Evolutionary conservation across 140 eudicot species (phyloP).

Genomic region (Erigeron philadelphicus): DNA sequence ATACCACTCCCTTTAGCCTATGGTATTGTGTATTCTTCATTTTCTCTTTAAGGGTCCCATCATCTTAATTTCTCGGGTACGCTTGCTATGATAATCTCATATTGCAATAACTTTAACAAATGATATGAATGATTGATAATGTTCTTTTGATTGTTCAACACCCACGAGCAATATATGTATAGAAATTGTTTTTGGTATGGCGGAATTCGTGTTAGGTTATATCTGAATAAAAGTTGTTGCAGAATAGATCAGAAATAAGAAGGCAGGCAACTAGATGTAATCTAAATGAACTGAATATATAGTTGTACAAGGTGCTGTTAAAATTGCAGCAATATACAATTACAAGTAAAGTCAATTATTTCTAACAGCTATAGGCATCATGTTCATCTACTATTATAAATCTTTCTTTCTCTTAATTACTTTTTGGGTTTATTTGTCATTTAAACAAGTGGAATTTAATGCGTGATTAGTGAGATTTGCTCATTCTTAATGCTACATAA

Average conservation of each 20-base stretch:
- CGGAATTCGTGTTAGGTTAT: too few species aligned
- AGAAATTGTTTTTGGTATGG: too few species aligned
- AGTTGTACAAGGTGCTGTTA: constrained; percentile 13
- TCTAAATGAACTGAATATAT: neutral
- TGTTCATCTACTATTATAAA: constrained; percentile 7
- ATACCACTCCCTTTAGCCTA: too few species aligned
- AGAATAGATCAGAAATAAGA: constrained; percentile 1
- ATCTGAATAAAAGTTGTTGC: too few species aligned
- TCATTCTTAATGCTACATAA: constrained; percentile 69
- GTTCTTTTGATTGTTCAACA: too few species aligned
- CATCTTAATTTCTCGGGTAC: too few species aligned
- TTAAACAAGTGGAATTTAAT: constrained; percentile 4
- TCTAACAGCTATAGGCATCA: constrained; percentile 25
- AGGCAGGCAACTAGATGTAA: neutral
- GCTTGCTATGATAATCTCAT: too few species aligned
- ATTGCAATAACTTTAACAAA: too few species aligned
- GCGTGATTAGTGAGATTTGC: constrained; percentile 37
- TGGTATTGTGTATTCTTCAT: too few species aligned
- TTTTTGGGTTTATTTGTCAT: constrained; percentile 15
- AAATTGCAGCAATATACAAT: constrained; percentile 18
- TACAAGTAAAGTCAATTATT: constrained; percentile 16
- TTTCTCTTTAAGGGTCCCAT: too few species aligned
- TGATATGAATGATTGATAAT: too few species aligned
- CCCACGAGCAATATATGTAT: too few species aligned
- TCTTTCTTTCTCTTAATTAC: constrained; percentile 17